Conservation (phyloP, 1,139 yeast genomes). For the Scheffersomyces lignicola region DNA sequence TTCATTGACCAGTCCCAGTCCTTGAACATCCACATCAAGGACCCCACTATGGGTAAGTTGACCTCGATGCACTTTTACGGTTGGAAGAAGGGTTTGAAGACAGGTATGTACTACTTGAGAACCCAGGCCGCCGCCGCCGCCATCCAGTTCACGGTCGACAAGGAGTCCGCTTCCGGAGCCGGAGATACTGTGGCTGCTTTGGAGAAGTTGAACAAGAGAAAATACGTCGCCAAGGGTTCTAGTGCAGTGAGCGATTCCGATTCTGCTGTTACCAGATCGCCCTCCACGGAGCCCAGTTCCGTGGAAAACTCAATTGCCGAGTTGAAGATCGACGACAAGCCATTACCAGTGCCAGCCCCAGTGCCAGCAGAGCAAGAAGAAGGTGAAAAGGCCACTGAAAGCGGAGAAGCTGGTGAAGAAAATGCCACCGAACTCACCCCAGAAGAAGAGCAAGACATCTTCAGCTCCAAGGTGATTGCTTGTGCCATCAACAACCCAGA, state of each 20-base stretch:
- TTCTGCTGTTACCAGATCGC: slow-evolving; percentile 29
- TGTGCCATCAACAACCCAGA: slow-evolving; percentile 97
- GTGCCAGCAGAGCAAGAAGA: slow-evolving; percentile 18
- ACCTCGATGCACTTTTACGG: slow-evolving; percentile 63
- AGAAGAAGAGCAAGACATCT: slow-evolving; percentile 62
- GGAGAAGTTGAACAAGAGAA: slow-evolving; percentile 56
- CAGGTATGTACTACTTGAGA: slow-evolving; percentile 64
- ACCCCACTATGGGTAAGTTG: slow-evolving; percentile 58
- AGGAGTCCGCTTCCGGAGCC: slow-evolving; percentile 41
- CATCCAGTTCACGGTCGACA: slow-evolving; percentile 59
- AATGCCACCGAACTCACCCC: slow-evolving; percentile 21
- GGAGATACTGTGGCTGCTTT: slow-evolving; percentile 52
- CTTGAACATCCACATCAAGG: slow-evolving; percentile 54
- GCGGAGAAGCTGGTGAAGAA: slow-evolving; percentile 17
- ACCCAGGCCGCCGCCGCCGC: slow-evolving; percentile 66
- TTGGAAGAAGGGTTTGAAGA: slow-evolving; percentile 63
- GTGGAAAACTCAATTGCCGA: slow-evolving; percentile 50
- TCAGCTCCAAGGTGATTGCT: slow-evolving; percentile 89
- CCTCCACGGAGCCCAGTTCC: slow-evolving; percentile 51
- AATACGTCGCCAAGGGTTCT: slow-evolving; percentile 36
- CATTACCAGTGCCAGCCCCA: slow-evolving; percentile 15
- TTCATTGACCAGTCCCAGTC: slow-evolving; percentile 63
- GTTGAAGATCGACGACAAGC: slow-evolving; percentile 29
- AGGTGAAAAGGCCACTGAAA: slow-evolving; percentile 16
- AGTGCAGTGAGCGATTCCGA: slow-evolving; percentile 27